Evolutionary conservation across 2,329 filamentous ascomycete genomes (phyloP), one percentile per base, ranked within the genome.

Genomic region (Raffaelea ambrosiae): DNA sequence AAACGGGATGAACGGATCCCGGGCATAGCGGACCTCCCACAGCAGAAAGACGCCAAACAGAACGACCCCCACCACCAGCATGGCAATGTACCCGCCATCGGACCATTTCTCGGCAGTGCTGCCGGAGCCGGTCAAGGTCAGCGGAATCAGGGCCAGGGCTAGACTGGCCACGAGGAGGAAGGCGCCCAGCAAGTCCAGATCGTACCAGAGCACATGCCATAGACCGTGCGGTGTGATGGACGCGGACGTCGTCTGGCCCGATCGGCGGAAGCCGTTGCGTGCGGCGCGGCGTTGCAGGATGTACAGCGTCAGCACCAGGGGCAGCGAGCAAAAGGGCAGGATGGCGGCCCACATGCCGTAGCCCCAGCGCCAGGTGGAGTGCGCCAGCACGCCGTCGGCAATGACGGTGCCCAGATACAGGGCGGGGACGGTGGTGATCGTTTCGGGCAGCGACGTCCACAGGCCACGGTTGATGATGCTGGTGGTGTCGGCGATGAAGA

Each of bases 341-440:
- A 81, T 77, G 52, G 82, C 73, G 35, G 68, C 69, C 69, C 76
- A 83, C 77, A 83, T 82, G 52, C 77, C 79, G 31, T 79, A 70
- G 13, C 79, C 79, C 77, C 78, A 82, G 49, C 72, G 63, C 79
- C 79, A 83, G 2, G 65, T 71, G 0, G 74, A 74, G 2, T 59
- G 59, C 0, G 50, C 55, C 19, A 82, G 57, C 1, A 81, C 74
- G 0, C 73, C 68, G 1, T 62, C 59, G 0, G 74, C 71, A 43
- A 83, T 44, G 19, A 47, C 43, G 14, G 40, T 50, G 19, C 48
- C 63, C 1, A 63, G 55, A 5, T 63, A 61, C 0, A 65, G 55
- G 0, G 61, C 61, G 0, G 61, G 59, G n/a, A 63, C 61, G 1
- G 60, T 55, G 14, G 58, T 58, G 51, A 64, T 50, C 7, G 61